These are phyloP conservation scores for Picea abies DNA, from an alignment of 83 land plant genomes.

Conservation along the genomic window DNA sequence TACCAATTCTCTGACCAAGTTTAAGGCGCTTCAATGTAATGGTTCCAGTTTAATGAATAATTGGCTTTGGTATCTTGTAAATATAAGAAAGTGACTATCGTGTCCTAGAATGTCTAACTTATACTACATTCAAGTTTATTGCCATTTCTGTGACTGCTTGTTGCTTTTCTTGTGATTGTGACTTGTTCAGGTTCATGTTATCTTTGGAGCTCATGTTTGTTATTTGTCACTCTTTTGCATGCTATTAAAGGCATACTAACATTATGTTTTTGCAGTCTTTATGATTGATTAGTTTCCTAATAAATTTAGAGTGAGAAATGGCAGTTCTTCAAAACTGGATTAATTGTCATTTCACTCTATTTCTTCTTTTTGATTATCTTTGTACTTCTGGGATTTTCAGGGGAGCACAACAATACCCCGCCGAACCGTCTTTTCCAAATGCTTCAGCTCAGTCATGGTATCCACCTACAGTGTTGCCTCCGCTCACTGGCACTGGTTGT, in stretches of 20 bases:
- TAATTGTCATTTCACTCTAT: not conserved
- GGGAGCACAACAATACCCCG: constrained; percentile 23
- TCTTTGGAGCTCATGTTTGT: not conserved
- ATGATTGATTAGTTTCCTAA: not conserved
- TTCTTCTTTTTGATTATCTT: not conserved
- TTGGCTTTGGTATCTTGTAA: not conserved
- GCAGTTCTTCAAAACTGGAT: not conserved
- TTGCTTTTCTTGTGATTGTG: not conserved
- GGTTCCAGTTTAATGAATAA: not conserved
- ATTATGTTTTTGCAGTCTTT: not conserved
- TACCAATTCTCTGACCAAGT: not conserved
- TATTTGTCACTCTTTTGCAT: not conserved
- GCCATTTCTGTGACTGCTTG: not conserved
- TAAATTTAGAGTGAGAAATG: not conserved
- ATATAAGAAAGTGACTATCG: not conserved
- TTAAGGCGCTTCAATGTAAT: not conserved
- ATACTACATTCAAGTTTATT: not conserved
- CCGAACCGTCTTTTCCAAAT: constrained; percentile 14
- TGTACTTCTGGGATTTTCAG: constrained; percentile 9
- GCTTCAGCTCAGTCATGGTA: constrained; percentile 62
- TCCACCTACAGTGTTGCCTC: constrained; percentile 44
- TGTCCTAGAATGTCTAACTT: not conserved
- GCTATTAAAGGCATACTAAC: not conserved
- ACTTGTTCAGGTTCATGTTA: too few species aligned
- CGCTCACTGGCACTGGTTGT: constrained; percentile 28